Percentiles rank a stretch among this genome's conserved stretches.
Evolutionary conservation across 2,329 filamentous ascomycete species (phyloP).

Genomic region (Fusarium compactum): DNA sequence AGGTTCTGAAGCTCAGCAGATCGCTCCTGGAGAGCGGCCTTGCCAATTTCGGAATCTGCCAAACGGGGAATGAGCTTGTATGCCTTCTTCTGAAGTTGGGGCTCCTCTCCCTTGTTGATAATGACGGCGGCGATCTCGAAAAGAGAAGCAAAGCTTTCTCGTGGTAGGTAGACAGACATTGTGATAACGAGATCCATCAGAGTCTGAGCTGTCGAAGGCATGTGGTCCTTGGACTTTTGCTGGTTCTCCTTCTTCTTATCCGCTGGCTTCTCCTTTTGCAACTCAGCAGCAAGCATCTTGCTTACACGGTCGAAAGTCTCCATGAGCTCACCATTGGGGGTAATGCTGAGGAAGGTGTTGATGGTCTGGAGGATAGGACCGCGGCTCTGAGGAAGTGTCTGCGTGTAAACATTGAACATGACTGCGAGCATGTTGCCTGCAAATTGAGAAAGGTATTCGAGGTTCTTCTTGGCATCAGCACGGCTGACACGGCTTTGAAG

Average conservation of each 20-base stretch:
- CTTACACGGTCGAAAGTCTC: slow-evolving; percentile 91
- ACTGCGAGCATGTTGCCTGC: slow-evolving; percentile 92
- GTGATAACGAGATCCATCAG: slow-evolving; percentile 97
- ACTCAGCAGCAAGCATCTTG: slow-evolving; percentile 80
- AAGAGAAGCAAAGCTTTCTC: slow-evolving; percentile 84
- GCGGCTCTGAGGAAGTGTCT: slow-evolving; percentile 92
- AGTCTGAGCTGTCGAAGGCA: slow-evolving; percentile 94
- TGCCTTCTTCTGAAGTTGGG: slow-evolving; percentile 97
- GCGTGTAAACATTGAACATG: slow-evolving; percentile 98
- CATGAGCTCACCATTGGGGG: slow-evolving; percentile 80
- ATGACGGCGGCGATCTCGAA: slow-evolving; percentile 90
- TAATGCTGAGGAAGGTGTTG: slow-evolving; percentile 93
- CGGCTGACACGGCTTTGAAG: slow-evolving; percentile 84
- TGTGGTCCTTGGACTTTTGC: slow-evolving; percentile 72
- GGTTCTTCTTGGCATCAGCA: slow-evolving; percentile 79
- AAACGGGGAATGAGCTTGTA: slow-evolving; percentile 97
- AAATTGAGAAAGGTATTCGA: slow-evolving; percentile 82
- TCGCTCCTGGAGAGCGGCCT: slow-evolving; percentile 79
- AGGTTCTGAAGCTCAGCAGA: slow-evolving; percentile 84
- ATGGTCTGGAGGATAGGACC: slow-evolving; percentile 94
- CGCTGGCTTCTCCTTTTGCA: slow-evolving; percentile 65
- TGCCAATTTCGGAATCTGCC: slow-evolving; percentile 82
- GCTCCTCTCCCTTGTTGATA: slow-evolving; percentile 83
- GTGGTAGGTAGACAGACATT: slow-evolving; percentile 91
- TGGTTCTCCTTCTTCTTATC: slow-evolving; percentile 71